A percentile compares a stretch with the other conserved stretches of the same genome.
phyloP scores from a whole-genome alignment of 1,284 basidiomycete genomes.

The Schizophyllum commune region DNA sequence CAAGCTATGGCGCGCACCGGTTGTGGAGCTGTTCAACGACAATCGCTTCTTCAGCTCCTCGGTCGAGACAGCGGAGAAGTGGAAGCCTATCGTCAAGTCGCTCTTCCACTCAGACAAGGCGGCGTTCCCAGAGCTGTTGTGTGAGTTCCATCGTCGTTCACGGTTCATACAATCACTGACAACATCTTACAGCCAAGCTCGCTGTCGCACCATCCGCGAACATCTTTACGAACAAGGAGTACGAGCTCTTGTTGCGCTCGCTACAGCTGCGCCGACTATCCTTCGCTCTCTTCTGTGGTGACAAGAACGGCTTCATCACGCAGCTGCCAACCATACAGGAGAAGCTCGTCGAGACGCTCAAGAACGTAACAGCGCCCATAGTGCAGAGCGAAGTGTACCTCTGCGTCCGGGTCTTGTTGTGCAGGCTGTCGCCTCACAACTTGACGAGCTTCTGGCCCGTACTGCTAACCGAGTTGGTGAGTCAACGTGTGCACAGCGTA shows the following conservation, averaged over 20 bases:
- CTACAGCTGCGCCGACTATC: constrained; percentile 85
- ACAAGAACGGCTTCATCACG: constrained; percentile 85
- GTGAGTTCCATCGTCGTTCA: constrained; percentile 31
- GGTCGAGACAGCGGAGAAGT: constrained; percentile 49
- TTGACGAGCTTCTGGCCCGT: constrained; percentile 97
- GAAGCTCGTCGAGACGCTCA: constrained; percentile 89
- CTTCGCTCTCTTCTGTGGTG: constrained; percentile 77
- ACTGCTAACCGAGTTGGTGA: constrained; percentile 83
- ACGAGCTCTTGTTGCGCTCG: constrained; percentile 87
- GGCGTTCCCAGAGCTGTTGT: constrained; percentile 76
- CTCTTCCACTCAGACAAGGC: constrained; percentile 86
- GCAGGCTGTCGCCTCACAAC: constrained; percentile 88
- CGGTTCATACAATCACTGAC: constrained; percentile 5
- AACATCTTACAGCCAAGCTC: constrained; percentile 56
- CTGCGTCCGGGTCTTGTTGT: constrained; percentile 86
- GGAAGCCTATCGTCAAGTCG: constrained; percentile 75
- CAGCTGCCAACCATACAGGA: constrained; percentile 93
- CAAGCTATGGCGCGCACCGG: constrained; percentile 80
- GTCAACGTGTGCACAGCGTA: constrained; percentile 18
- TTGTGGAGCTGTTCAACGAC: constrained; percentile 82
- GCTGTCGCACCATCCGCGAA: constrained; percentile 86
- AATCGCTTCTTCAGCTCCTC: constrained; percentile 79
- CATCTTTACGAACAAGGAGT: constrained; percentile 94
- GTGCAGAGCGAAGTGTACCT: constrained; percentile 94
- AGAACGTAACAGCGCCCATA: constrained; percentile 73